Evolutionary conservation across 1,284 basidiomycete species (phyloP), one percentile per base, ranked within the genome.

Genomic region (Marasmius sp.): DNA sequence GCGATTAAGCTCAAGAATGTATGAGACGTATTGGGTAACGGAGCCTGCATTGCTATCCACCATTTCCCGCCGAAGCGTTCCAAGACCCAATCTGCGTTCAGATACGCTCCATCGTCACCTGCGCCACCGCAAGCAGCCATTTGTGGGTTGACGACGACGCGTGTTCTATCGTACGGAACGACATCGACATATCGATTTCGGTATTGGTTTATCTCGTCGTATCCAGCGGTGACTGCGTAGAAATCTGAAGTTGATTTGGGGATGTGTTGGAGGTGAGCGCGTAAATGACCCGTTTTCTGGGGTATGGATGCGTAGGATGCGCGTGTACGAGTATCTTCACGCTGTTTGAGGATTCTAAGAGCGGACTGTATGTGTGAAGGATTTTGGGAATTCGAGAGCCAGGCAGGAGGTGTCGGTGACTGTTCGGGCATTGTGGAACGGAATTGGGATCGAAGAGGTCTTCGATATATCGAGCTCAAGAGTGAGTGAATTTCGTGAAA

Each of bases 11-110:
- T 89, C 67, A 94, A 82, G 72, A 93, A 94, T 5, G 89, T 78
- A 69, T 94, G 88, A 1, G 82, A 77, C 0, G 92, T 92, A 50
- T 78, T 71, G 1, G 82, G 85, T 33, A 93, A 75, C 1, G 93
- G 92, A 0, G 92, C 93, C 71, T 94, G 93, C 0, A 90, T 82
- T 9, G 92, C 92, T 61, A 95, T 90, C 89, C 91, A 93, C 85
- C 85, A 87, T 68, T 86, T 90, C 22, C 81, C 82, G 1, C 93
- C 90, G 58, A 79, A 82, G 34, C 81, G 74, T 70, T 95, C 93
- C 47, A 82, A 77, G 16, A 94, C 86, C 89, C 92, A 94, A 68
- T 84, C 91, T n/a, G 89, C 93, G 68, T 95, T 94, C 36, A 95
- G 71, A 72, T 95, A 95, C 59, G 83, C 75, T 11, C 77, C 81